These are phyloP conservation scores for Aeschynomene evenia DNA, from an alignment of 306 rosid species.

Conservation along the genomic window DNA sequence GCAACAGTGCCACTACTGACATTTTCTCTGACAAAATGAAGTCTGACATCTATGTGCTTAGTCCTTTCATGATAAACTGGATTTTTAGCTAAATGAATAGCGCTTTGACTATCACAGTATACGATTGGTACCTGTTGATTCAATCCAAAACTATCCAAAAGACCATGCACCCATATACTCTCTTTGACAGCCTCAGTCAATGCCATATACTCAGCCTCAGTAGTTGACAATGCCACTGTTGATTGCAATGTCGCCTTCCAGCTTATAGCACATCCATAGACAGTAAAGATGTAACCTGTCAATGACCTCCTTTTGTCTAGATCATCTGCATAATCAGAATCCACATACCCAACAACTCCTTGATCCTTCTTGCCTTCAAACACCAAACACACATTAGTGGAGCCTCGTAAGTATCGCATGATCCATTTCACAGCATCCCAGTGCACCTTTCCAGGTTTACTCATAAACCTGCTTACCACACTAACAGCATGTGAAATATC, in stretches of 20 bases:
- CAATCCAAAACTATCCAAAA: background rate
- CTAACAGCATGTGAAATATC: too few relatives aligned
- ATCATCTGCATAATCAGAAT: background rate
- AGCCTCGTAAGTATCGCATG: background rate
- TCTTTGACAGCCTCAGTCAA: background rate
- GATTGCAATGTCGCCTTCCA: background rate
- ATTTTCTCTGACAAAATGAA: background rate
- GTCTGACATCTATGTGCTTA: background rate
- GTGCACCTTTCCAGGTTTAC: too few relatives aligned
- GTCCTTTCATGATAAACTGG: background rate
- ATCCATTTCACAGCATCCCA: background rate
- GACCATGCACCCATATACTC: too few relatives aligned
- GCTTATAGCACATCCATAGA: background rate
- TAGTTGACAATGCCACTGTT: background rate
- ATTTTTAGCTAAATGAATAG: background rate
- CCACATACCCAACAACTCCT: background rate
- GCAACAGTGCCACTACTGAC: background rate
- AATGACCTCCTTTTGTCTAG: background rate
- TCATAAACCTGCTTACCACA: too few relatives aligned
- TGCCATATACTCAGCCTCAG: background rate
- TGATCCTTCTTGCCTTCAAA: background rate
- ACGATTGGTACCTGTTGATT: background rate
- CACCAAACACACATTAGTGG: background rate
- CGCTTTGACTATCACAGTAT: background rate
- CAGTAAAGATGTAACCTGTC: background rate